These are phyloP conservation scores for Aspergillus fijiensis DNA, from an alignment of 2,329 filamentous ascomycete genomes.

Conservation along the genomic window DNA sequence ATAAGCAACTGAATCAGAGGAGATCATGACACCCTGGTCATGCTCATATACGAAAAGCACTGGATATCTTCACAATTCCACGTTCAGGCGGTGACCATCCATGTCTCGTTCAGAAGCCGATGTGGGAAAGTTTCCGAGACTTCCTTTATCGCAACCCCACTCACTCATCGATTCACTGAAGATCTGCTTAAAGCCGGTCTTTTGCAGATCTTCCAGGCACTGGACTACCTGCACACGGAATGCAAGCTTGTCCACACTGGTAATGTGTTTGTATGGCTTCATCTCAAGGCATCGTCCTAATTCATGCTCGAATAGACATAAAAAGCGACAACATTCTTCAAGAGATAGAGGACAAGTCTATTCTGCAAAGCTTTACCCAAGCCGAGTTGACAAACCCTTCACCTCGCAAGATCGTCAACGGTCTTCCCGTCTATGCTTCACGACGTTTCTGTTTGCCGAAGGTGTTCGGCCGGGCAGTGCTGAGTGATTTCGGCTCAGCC, in stretches of 20 bases:
- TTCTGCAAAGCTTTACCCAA: constrained; percentile 37
- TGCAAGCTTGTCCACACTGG: constrained; percentile 49
- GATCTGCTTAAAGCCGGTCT: constrained; percentile 42
- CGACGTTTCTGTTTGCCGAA: constrained; percentile 35
- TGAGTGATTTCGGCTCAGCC: constrained; percentile 43
- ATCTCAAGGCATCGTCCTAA: not conserved
- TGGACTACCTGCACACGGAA: constrained; percentile 46
- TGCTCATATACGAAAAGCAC: constrained; percentile 29
- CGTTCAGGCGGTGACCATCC: constrained; percentile 25
- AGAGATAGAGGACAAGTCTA: constrained; percentile 36
- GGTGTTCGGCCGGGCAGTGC: constrained; percentile 31
- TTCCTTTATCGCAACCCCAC: constrained; percentile 42
- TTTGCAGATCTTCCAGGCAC: constrained; percentile 39
- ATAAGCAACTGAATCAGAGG: constrained; percentile 28
- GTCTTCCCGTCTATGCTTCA: constrained; percentile 36
- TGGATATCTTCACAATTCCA: constrained; percentile 35
- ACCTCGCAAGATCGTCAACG: constrained; percentile 37
- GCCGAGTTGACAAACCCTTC: constrained; percentile 39
- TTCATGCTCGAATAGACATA: constrained; percentile 32
- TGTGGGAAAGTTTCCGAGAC: constrained; percentile 44
- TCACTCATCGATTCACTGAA: constrained; percentile 37
- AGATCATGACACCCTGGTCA: constrained; percentile 28
- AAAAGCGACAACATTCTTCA: constrained; percentile 46
- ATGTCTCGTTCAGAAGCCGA: constrained; percentile 37
- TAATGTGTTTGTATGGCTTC: constrained; percentile 16